Evolutionary conservation across 1,139 yeast species (phyloP), one percentile per base, ranked within the genome.

Genomic region (Sugiyamaella pinicola): DNA sequence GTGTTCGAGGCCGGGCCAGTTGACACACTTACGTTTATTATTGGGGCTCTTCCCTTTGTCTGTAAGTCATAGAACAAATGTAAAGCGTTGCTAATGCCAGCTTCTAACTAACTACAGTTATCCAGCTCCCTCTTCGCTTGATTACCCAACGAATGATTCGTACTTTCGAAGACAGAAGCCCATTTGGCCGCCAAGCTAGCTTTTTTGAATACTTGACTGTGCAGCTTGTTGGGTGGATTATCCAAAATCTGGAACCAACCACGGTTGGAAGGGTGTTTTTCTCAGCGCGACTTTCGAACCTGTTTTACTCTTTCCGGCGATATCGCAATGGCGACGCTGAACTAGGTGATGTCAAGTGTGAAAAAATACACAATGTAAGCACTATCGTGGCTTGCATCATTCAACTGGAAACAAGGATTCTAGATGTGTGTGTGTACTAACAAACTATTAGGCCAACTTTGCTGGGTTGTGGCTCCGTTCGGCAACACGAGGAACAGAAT

Each of bases 381-480:
- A n/a, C n/a, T n/a, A n/a, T n/a, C n/a, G n/a, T n/a, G n/a, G n/a
- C n/a, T n/a, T n/a, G n/a, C n/a, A n/a, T n/a, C n/a, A n/a, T n/a
- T n/a, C n/a, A n/a, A n/a, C n/a, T n/a, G n/a, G n/a, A n/a, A n/a
- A n/a, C n/a, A n/a, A n/a, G n/a, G n/a, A n/a, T n/a, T n/a, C n/a
- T n/a, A n/a, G n/a, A n/a, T n/a, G n/a, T n/a, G n/a, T n/a, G n/a
- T n/a, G n/a, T n/a, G n/a, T n/a, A n/a, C 48, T 37, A 19, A 33
- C 41, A 7, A 31, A 9, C 19, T 13, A 4, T 35, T 19, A 57
- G 49, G 62, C 64, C 18, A 49, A 55, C 4, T 55, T 59, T 33
- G 61, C 64, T 37, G 74, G 76, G 2, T 51, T 72, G 10, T 70
- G 74, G 74, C 64, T 74, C 22, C 62, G 62, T 26, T 69, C 73